These are phyloP conservation scores for Exophiala lecanii-corni DNA, from an alignment of 2,329 filamentous ascomycete species.

Conservation along the genomic window DNA sequence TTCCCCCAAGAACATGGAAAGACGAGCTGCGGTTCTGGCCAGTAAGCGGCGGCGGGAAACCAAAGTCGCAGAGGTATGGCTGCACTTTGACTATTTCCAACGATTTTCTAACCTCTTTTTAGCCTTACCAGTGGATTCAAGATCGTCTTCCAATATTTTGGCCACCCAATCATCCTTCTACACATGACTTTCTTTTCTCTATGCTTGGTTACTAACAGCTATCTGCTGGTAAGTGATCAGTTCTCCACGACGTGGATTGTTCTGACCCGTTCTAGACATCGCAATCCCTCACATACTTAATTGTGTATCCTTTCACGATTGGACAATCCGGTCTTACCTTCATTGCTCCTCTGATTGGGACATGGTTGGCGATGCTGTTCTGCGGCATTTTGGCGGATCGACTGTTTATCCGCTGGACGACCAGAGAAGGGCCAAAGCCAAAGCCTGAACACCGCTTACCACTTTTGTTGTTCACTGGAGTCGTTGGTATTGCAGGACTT, in stretches of 20 bases:
- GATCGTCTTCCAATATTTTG: slow-evolving; percentile 13
- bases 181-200: slow-evolving; percentile 14
- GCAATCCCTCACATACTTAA: slow-evolving; percentile 54
- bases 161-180: slow-evolving; percentile 13
- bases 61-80: slow-evolving; percentile 13
- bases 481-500: slow-evolving; percentile 9
- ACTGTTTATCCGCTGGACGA: slow-evolving; percentile 5
- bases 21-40: slow-evolving; percentile 11
- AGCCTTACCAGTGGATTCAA: slow-evolving; percentile 7
- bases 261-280: slow-evolving; percentile 9
- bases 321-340: slow-evolving; percentile 39
- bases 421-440: slow-evolving; percentile 5
- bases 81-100: too few species aligned
- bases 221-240: slow-evolving; percentile 10
- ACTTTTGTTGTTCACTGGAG: slow-evolving; percentile 9
- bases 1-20: slow-evolving; percentile 5
- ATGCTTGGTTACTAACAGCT: slow-evolving; percentile 8
- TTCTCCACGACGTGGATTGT: not conserved
- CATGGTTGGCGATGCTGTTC: slow-evolving; percentile 13
- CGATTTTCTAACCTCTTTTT: too few species aligned
- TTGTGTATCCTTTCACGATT: slow-evolving; percentile 57
- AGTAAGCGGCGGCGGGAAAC: slow-evolving; percentile 12
- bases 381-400: slow-evolving; percentile 13
- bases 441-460: slow-evolving; percentile 14
- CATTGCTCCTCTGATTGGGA: slow-evolving; percentile 12